A percentile compares a stretch with the other conserved stretches of the same genome.
Conservation (phyloP, 139 green algal genomes). For the Volvox reticuliferus region DNA sequence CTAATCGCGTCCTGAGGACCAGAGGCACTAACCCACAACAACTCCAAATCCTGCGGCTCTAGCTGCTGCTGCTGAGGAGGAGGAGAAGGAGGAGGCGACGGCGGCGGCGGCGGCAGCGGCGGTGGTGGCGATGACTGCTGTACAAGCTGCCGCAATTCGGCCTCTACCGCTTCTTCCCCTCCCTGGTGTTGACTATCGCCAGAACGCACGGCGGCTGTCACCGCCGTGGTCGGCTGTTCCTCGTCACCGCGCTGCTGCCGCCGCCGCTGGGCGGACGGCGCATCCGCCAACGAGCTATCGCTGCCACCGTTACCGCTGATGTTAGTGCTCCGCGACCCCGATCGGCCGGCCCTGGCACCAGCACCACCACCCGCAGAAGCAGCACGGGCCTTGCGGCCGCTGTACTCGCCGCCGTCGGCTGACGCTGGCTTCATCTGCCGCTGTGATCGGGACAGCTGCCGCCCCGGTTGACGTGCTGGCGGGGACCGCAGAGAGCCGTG, state of each 20-base stretch:
- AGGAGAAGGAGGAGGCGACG: too few species aligned
- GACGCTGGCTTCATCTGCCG: background rate
- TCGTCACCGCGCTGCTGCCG: background rate
- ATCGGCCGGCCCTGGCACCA: background rate
- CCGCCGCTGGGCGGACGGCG: background rate
- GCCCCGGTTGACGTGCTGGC: background rate
- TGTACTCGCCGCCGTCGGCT: background rate
- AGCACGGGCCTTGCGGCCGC: too few species aligned
- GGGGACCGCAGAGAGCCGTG: too few species aligned
- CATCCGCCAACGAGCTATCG: background rate
- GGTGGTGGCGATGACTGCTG: background rate
- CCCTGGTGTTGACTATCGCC: too few species aligned
- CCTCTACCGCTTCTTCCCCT: too few species aligned
- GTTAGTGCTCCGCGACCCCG: background rate
- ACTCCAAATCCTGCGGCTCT: background rate
- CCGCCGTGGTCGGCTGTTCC: too few species aligned
- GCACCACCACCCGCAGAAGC: background rate
- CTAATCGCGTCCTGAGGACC: background rate
- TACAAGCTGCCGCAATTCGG: background rate
- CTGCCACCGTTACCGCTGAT: background rate
- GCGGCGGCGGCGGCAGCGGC: too few species aligned
- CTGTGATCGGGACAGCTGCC: background rate
- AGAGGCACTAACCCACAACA: too few species aligned
- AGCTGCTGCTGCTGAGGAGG: slow-evolving; percentile 4
- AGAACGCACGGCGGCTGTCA: too few species aligned